These are phyloP conservation scores for Colletotrichum liaoningense DNA, from an alignment of 2,329 filamentous ascomycete species.

Conservation along the genomic window DNA sequence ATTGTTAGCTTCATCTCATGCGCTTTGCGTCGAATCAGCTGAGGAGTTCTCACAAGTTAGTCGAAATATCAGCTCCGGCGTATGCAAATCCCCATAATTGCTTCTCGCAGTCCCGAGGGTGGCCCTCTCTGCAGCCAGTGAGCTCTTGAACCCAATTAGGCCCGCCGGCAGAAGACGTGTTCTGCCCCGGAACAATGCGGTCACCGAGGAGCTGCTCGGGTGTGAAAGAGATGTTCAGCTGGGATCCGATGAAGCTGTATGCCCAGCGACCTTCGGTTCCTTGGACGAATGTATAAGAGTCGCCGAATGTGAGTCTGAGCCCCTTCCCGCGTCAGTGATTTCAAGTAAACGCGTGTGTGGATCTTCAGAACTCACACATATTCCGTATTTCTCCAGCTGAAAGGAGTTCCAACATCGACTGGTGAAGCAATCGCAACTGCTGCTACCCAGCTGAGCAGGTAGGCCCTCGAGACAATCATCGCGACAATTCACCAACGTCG, in stretches of 20 bases:
- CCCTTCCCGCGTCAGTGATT: not conserved
- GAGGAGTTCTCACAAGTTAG: constrained; percentile 6
- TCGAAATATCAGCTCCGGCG: constrained; percentile 57
- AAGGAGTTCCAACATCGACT: not conserved
- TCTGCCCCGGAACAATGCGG: constrained; percentile 58
- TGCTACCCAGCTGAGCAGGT: not conserved
- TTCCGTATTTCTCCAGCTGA: constrained; percentile 40
- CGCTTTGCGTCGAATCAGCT: accelerated
- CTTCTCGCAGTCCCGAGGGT: constrained; percentile 54
- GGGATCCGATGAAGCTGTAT: constrained; percentile 66
- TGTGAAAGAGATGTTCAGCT: constrained; percentile 58
- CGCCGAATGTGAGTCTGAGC: constrained; percentile 57
- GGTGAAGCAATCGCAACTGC: not conserved
- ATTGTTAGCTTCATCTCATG: not conserved
- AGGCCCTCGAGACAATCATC: not conserved
- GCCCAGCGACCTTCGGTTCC: constrained; percentile 62
- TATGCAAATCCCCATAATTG: constrained; percentile 69
- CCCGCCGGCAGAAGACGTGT: constrained; percentile 62
- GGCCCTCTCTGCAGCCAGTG: constrained; percentile 58
- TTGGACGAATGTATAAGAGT: constrained; percentile 65
- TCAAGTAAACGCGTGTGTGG: not conserved
- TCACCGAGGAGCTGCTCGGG: constrained; percentile 55
- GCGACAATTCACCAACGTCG: not conserved
- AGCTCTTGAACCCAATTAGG: constrained; percentile 67
- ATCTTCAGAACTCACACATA: constrained; percentile 38